These are phyloP conservation scores for Blastobotrys niveus DNA, from an alignment of 1,139 yeast genomes.

Conservation along the genomic window DNA sequence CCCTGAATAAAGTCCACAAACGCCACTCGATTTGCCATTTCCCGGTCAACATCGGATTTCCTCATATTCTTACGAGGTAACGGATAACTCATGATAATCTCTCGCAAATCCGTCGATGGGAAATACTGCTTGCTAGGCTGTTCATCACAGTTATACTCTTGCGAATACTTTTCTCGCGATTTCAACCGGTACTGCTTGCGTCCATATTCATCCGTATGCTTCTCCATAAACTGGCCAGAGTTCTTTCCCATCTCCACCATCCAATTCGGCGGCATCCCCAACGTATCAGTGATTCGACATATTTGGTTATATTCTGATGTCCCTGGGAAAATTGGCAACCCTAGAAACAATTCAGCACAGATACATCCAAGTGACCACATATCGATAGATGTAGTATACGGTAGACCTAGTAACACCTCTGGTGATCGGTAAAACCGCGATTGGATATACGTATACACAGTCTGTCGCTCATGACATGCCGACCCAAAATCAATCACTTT, in stretches of 20 bases:
- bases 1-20: constrained; percentile 76
- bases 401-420: constrained; percentile 86
- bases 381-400: constrained; percentile 82
- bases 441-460: constrained; percentile 89
- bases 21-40: constrained; percentile 63
- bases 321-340: constrained; percentile 94
- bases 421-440: constrained; percentile 95
- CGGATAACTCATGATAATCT: constrained; percentile 69
- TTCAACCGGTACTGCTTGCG: constrained; percentile 45
- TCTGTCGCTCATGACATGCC: constrained; percentile 88
- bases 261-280: constrained; percentile 89
- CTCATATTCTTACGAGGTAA: constrained; percentile 72
- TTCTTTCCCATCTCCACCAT: constrained; percentile 95
- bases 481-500: constrained; percentile 96
- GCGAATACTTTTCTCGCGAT: constrained; percentile 53
- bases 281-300: constrained; percentile 71
- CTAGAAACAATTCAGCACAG: constrained; percentile 86
- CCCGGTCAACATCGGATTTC: constrained; percentile 46
- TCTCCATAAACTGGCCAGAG: constrained; percentile 61
- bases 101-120: constrained; percentile 63
- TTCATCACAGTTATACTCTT: constrained; percentile 54
- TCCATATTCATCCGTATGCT: constrained; percentile 36
- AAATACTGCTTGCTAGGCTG: constrained; percentile 82
- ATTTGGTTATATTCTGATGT: constrained; percentile 89
- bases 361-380: constrained; percentile 99